Percentiles rank a stretch among this genome's conserved stretches.
Conservation (phyloP, 805 yeast genomes). For the Komagataella ulmi region DNA sequence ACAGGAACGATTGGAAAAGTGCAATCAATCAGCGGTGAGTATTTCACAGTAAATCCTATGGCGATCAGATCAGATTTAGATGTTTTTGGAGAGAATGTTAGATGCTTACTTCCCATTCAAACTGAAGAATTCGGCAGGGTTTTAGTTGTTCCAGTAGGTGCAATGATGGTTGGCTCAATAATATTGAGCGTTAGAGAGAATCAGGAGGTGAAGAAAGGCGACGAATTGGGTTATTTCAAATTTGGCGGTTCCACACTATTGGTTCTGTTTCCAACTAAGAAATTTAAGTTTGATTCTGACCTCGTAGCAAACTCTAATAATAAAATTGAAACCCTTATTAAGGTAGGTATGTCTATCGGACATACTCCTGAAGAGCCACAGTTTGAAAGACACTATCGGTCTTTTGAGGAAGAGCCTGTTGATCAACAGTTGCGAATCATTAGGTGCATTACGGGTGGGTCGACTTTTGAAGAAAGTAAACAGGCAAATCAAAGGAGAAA, state of each 20-base stretch:
- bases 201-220: slow-evolving; percentile 47
- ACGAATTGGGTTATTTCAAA: slow-evolving; percentile 87
- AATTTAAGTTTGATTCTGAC: slow-evolving; percentile 60
- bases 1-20: slow-evolving; percentile 60
- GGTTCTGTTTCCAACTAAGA: slow-evolving; percentile 39
- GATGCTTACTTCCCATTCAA: slow-evolving; percentile 67
- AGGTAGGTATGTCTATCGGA: slow-evolving; percentile 90
- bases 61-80: slow-evolving; percentile 81
- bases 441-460: slow-evolving; percentile 41
- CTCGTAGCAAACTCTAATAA: slow-evolving; percentile 51
- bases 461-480: background rate
- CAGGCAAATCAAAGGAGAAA: background rate
- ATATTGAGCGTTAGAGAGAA: slow-evolving; percentile 56
- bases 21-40: slow-evolving; percentile 69
- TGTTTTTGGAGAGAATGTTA: slow-evolving; percentile 84
- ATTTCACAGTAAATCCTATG: slow-evolving; percentile 96
- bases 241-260: slow-evolving; percentile 92
- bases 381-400: slow-evolving; percentile 23
- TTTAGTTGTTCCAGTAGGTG: slow-evolving; percentile 76
- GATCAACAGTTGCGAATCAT: slow-evolving; percentile 35
- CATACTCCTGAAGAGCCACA: slow-evolving; percentile 44
- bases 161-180: slow-evolving; percentile 97
- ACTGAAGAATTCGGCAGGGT: slow-evolving; percentile 70
- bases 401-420: slow-evolving; percentile 31
- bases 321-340: slow-evolving; percentile 68